Percentiles rank a stretch among this genome's conserved stretches.
Evolutionary conservation across 306 rosid species (phyloP).

Genomic region (Quercus agrifolia): DNA sequence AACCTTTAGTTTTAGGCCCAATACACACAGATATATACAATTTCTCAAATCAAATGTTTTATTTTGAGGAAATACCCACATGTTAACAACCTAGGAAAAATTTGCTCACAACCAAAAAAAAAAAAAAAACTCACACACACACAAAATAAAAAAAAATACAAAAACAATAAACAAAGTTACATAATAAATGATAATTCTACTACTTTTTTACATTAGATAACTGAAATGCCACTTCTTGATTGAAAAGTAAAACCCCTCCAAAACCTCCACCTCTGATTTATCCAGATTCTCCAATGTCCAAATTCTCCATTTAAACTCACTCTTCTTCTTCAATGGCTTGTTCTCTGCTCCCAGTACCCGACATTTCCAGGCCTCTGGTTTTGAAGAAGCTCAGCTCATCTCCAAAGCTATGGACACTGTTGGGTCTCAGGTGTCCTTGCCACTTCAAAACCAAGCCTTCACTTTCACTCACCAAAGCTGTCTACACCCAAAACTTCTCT

Average conservation of each 20-base stretch:
- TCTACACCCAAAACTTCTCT: conserved; percentile 40
- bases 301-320: neutral
- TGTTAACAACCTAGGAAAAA: no score
- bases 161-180: no score
- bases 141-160: no score
- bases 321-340: conserved; percentile 45
- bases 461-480: conserved; percentile 31
- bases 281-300: conserved; percentile 23
- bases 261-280: conserved; percentile 35
- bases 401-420: conserved; percentile 35
- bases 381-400: conserved; percentile 38
- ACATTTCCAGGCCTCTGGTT: conserved; percentile 28
- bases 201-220: neutral
- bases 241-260: conserved; percentile 44
- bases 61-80: no score
- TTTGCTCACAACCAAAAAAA: no score
- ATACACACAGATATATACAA: no score
- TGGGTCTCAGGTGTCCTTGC: conserved; percentile 27
- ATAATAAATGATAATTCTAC: no score
- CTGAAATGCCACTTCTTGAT: neutral
- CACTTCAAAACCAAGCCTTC: neutral
- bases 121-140: no score
- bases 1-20: no score
- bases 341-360: conserved; percentile 35
- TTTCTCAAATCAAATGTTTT: no score